Evolutionary conservation across 2,329 filamentous ascomycete genomes (phyloP).

Genomic region (Venturia pyrina): DNA sequence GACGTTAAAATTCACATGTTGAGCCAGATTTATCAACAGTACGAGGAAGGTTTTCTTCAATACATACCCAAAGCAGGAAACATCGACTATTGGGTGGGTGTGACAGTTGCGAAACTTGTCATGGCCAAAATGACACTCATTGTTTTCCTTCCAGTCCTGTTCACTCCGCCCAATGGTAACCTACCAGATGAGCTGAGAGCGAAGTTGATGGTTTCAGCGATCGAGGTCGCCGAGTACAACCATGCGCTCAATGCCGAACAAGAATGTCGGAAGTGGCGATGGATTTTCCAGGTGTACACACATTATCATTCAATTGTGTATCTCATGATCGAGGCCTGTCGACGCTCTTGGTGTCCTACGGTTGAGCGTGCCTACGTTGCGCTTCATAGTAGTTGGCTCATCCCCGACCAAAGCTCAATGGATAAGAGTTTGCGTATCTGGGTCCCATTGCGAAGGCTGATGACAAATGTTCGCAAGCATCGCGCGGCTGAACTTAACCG

Average conservation of each 20-base stretch:
- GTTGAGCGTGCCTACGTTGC: conserved; percentile 18
- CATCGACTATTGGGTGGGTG: conserved; percentile 30
- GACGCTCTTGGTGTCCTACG: conserved; percentile 16
- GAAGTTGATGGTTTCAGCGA: conserved; percentile 40
- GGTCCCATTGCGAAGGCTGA: conserved; percentile 25
- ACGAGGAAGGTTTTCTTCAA: conserved; percentile 36
- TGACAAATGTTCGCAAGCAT: conserved; percentile 22
- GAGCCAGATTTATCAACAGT: conserved; percentile 33
- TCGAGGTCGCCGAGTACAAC: conserved; percentile 42
- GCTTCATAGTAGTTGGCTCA: conserved; percentile 30
- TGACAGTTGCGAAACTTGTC: conserved; percentile 37
- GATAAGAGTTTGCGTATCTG: conserved; percentile 26
- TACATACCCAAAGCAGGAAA: conserved; percentile 22
- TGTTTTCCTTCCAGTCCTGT: conserved; percentile 14
- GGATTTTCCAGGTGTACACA: conserved; percentile 18
- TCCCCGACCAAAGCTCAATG: conserved; percentile 23
- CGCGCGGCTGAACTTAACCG: conserved; percentile 24
- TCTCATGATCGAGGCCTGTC: conserved; percentile 15
- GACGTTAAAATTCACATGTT: conserved; percentile 37
- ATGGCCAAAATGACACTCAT: conserved; percentile 42
- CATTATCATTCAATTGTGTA: conserved; percentile 18
- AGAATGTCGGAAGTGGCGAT: conserved; percentile 16
- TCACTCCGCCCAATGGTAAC: background rate
- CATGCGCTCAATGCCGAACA: conserved; percentile 16
- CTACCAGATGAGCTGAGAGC: conserved; percentile 31